Base-by-base conservation (phyloP, 495 filamentous ascomycete genomes). In the Halenospora varia region DNA sequence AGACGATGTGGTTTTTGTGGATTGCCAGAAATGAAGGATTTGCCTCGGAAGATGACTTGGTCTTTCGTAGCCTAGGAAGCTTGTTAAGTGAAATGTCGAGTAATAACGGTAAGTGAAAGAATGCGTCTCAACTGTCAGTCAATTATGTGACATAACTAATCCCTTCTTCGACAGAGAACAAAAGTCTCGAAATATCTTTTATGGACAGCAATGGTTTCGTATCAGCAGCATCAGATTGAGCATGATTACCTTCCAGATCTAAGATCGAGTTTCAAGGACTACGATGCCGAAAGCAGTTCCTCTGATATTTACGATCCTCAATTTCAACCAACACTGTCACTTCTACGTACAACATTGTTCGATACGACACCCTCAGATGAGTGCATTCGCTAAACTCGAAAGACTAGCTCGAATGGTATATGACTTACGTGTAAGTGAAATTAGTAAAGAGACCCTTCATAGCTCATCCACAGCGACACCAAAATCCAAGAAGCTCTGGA, bases 181-280 rank as follows among this genome's bases (percentile, higher is more conserved):
- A n/a, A 40, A 40, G n/a, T 40, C 35, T 40, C n/a, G 35, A 40
- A 40, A 40, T 66, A n/a, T n/a, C n/a, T n/a, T n/a, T n/a, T n/a
- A n/a, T n/a, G n/a, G n/a, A n/a, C n/a, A n/a, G n/a, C n/a, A n/a
- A n/a, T n/a, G n/a, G n/a, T n/a, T n/a, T n/a, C n/a, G n/a, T n/a
- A 64, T 59, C 64, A 68, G 56, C 56, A 66, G 23, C 51, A 60
- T 41, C 66, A 57, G 50, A 64, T 68, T 51, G 50, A 66, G 57
- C 42, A 57, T 52, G 60, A 45, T 57, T 68, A 65, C 59, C 62
- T 68, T 59, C 64, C 66, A 56, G 61, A 60, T 20, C 55, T 68
- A 47, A 65, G 63, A 55, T 48, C 58, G 52, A 65, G 54, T 60
- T 62, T 67, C 59, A 67, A 65, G 60, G 59, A 61, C 39, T 58